Percentiles rank a stretch among this genome's conserved stretches.
Conservation (phyloP, 331 rosid genomes). For the Phaseolus coccineus region DNA sequence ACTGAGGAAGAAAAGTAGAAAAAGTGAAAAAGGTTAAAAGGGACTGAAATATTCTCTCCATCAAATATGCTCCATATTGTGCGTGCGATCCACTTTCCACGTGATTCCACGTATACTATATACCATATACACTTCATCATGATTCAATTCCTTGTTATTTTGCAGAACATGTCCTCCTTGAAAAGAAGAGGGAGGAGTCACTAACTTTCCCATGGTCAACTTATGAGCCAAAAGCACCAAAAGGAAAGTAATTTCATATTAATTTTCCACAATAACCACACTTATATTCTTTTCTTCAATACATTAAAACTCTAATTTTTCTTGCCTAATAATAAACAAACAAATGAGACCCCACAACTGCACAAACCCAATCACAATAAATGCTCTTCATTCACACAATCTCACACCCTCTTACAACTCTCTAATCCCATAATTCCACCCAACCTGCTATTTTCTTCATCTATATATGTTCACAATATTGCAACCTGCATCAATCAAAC, state of each 20-base stretch:
- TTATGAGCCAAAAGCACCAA: conserved; percentile 56
- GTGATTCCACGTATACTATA: conserved; percentile 67
- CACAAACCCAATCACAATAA: conserved; percentile 35
- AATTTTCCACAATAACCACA: conserved; percentile 47
- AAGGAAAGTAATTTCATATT: conserved; percentile 42
- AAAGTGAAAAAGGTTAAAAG: conserved; percentile 39
- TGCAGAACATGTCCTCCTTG: conserved; percentile 33
- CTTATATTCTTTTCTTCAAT: conserved; percentile 4
- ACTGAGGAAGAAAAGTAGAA: conserved; percentile 9
- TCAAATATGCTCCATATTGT: conserved; percentile 45
- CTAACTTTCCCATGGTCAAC: conserved; percentile 64
- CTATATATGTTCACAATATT: conserved; percentile 34
- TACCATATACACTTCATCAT: conserved; percentile 44
- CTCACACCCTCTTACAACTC: conserved; percentile 20
- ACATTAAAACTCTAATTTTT: conserved; percentile 11
- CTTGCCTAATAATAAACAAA: conserved; percentile 34
- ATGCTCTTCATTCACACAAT: conserved; percentile 38
- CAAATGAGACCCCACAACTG: conserved; percentile 47
- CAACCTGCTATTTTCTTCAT: neutral
- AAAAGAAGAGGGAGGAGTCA: conserved; percentile 40
- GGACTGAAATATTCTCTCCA: conserved; percentile 38
- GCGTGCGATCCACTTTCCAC: conserved; percentile 65
- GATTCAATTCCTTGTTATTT: conserved; percentile 39
- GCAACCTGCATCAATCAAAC: conserved; percentile 3
- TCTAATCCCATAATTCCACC: neutral